phyloP scores from a whole-genome alignment of 2,329 filamentous ascomycete species.

The Gliomastix tumulicola region DNA sequence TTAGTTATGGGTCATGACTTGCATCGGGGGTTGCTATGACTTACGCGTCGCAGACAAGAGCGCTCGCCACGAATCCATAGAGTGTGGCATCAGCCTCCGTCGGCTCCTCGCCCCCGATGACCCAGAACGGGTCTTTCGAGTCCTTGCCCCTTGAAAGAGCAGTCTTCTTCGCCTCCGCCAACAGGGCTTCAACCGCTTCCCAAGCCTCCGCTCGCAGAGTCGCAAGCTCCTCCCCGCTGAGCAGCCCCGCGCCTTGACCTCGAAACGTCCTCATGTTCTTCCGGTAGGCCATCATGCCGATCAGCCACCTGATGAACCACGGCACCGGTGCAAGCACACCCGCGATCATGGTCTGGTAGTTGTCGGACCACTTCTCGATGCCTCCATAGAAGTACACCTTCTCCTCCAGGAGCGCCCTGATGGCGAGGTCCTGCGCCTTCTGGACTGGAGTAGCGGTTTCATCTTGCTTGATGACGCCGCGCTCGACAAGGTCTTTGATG shows the following conservation, averaged over 20 bases:
- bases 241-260: conserved; percentile 49
- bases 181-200: conserved; percentile 38
- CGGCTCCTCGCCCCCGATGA: conserved; percentile 42
- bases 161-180: conserved; percentile 28
- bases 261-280: conserved; percentile 34
- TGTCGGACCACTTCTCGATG: conserved; percentile 50
- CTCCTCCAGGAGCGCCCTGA: conserved; percentile 52
- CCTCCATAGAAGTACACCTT: conserved; percentile 50
- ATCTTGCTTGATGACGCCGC: conserved; percentile 13
- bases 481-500: conserved; percentile 26
- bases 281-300: conserved; percentile 43
- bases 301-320: conserved; percentile 40
- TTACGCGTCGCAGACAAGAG: conserved; percentile 45
- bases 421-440: conserved; percentile 39
- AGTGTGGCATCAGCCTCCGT: conserved; percentile 50
- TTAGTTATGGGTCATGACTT: too few species aligned
- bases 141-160: neutral
- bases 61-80: conserved; percentile 50
- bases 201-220: conserved; percentile 42
- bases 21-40: too few species aligned
- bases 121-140: conserved; percentile 42
- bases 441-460: conserved; percentile 25
- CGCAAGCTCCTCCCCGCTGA: conserved; percentile 39
- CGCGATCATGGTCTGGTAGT: conserved; percentile 52
- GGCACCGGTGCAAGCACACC: conserved; percentile 39